Evolutionary conservation across 495 filamentous ascomycete genomes (phyloP).

Genomic region (Cladorrhinum samala): DNA sequence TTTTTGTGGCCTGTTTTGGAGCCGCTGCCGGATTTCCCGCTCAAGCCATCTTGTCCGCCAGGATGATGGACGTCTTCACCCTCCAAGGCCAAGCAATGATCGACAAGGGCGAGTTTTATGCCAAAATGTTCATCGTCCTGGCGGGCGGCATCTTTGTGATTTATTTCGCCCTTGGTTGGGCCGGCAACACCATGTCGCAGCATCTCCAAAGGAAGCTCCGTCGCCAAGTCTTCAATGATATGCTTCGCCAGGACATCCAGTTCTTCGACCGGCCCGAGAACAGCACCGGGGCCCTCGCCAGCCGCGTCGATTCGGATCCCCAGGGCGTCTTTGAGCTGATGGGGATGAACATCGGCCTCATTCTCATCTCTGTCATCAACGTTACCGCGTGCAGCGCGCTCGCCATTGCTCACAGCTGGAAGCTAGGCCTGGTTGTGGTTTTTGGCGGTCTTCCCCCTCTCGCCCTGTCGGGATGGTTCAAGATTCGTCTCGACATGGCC

Average conservation of each 20-base stretch:
- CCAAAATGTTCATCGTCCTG: conserved; percentile 51
- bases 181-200: conserved; percentile 34
- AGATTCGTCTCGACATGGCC: conserved; percentile 72
- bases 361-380: conserved; percentile 70
- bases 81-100: conserved; percentile 20
- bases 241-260: conserved; percentile 86
- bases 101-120: conserved; percentile 43
- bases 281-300: conserved; percentile 71
- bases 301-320: conserved; percentile 44
- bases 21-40: conserved; percentile 27
- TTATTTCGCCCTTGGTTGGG: conserved; percentile 41
- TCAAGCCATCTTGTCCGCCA: conserved; percentile 31
- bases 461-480: conserved; percentile 74
- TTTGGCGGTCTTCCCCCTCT: conserved; percentile 64
- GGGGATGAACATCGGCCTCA: conserved; percentile 77
- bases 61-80: conserved; percentile 30
- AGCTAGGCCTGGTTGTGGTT: conserved; percentile 78
- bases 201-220: conserved; percentile 68
- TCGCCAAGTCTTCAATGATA: conserved; percentile 65
- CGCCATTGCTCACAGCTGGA: conserved; percentile 74
- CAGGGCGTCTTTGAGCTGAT: conserved; percentile 76
- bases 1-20: conserved; percentile 2
- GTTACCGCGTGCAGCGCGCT: conserved; percentile 62
- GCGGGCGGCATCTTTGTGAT: conserved; percentile 34
- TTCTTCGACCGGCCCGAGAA: conserved; percentile 81